Percentiles rank a stretch among this genome's conserved stretches.
Conservation (phyloP, 768 basidiomycete genomes). For the Mycena filopes region DNA sequence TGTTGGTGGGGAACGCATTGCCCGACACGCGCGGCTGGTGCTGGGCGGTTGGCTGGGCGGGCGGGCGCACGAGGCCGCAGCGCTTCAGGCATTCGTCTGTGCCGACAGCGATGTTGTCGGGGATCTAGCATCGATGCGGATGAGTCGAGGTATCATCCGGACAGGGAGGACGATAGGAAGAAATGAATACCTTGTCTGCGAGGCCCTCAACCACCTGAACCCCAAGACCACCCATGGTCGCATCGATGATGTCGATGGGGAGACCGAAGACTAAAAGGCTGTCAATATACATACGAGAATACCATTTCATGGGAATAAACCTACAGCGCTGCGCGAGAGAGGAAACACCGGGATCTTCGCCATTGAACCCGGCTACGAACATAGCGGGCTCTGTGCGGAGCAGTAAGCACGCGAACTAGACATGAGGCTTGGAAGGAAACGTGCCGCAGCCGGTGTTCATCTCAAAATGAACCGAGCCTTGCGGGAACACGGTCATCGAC, state of each 20-base stretch:
- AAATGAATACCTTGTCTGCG: conserved; percentile 14
- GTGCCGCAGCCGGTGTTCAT: conserved; percentile 31
- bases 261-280: conserved; percentile 30
- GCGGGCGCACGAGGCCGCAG: conserved; percentile 30
- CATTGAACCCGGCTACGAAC: conserved; percentile 33
- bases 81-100: conserved; percentile 28
- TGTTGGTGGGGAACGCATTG: conserved; percentile 26
- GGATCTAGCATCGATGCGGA: conserved; percentile 10
- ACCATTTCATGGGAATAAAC: not conserved
- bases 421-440: not conserved
- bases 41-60: conserved; percentile 25
- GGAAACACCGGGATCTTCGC: conserved; percentile 26
- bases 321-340: conserved; percentile 34
- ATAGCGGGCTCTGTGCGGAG: conserved; percentile 26
- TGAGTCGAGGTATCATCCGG: not conserved
- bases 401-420: conserved; percentile 37
- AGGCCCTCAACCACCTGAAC: conserved; percentile 25
- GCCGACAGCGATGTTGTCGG: conserved; percentile 31
- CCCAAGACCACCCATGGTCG: conserved; percentile 22
- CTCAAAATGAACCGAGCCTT: conserved; percentile 34
- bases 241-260: conserved; percentile 28
- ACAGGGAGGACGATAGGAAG: not conserved
- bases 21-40: conserved; percentile 27
- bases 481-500: conserved; percentile 31
- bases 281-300: not conserved